Conservation (phyloP, 169 alveolate species). For the Plasmodium reichenowi region DNA sequence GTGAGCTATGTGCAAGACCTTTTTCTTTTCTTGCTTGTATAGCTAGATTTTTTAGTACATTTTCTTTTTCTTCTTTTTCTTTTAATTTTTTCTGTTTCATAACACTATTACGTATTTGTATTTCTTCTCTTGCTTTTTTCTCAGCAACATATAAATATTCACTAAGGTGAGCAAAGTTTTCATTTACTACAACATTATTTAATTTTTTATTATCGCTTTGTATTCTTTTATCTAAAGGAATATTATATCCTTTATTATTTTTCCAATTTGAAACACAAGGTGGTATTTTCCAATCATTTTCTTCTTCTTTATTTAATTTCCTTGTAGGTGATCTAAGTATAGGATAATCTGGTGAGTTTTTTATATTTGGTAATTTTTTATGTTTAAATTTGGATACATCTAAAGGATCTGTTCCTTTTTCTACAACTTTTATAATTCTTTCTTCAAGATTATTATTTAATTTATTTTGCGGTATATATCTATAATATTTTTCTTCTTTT, state of each 20-base stretch:
- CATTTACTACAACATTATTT: slow-evolving; percentile 93
- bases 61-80: slow-evolving; percentile 94
- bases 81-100: slow-evolving; percentile 89
- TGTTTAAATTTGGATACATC: slow-evolving; percentile 96
- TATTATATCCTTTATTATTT: slow-evolving; percentile 97
- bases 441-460: slow-evolving; percentile 85
- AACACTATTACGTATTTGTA: slow-evolving; percentile 94
- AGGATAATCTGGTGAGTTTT: slow-evolving; percentile 91
- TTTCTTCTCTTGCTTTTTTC: slow-evolving; percentile 96
- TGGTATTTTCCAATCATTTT: slow-evolving; percentile 97
- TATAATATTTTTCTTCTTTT: slow-evolving; percentile 84
- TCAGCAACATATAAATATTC: slow-evolving; percentile 96
- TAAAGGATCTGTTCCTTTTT: slow-evolving; percentile 94
- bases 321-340: slow-evolving; percentile 94
- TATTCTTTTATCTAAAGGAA: slow-evolving; percentile 97
- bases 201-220: slow-evolving; percentile 98
- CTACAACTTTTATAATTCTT: slow-evolving; percentile 92
- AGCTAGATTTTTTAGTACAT: slow-evolving; percentile 91
- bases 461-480: slow-evolving; percentile 89
- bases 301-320: slow-evolving; percentile 95
- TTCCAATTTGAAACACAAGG: slow-evolving; percentile 99
- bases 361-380: slow-evolving; percentile 93
- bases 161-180: slow-evolving; percentile 94
- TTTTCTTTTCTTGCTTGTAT: slow-evolving; percentile 93
- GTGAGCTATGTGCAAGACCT: slow-evolving; percentile 42